These are phyloP conservation scores for Eucalyptus microcorys DNA, from an alignment of 345 rosid species.

Conservation along the genomic window DNA sequence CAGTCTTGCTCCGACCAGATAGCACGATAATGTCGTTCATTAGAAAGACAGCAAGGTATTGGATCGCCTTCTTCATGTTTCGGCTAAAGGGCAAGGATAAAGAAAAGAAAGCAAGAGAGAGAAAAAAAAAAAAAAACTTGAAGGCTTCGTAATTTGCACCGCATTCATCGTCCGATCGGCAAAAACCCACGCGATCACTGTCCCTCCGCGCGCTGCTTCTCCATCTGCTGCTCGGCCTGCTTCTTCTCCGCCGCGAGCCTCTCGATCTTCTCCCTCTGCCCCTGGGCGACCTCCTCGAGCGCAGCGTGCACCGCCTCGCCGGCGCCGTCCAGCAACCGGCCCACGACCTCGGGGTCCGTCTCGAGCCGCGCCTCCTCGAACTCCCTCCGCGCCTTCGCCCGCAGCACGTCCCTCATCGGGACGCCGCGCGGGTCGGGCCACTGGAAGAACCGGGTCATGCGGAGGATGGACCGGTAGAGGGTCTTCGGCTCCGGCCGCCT, in stretches of 20 bases:
- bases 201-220: constrained; percentile 15
- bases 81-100: neutral
- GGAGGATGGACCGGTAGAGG: constrained; percentile 71
- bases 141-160: neutral
- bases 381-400: constrained; percentile 78
- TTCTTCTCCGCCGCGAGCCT: neutral
- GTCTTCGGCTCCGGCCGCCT: constrained; percentile 60
- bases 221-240: neutral
- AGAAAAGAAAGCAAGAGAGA: neutral
- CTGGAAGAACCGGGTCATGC: constrained; percentile 67
- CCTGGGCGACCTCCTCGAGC: constrained; percentile 63
- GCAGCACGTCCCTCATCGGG: constrained; percentile 63
- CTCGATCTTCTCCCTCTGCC: constrained; percentile 54
- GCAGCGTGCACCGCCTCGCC: constrained; percentile 65
- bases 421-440: constrained; percentile 72
- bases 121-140: neutral
- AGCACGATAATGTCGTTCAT: neutral
- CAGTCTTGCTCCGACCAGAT: neutral
- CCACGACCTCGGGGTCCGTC: constrained; percentile 69
- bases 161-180: neutral
- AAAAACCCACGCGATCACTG: neutral
- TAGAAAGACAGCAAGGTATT: neutral
- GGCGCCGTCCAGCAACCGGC: constrained; percentile 65
- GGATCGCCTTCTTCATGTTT: neutral
- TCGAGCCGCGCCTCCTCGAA: constrained; percentile 78